Conservation (phyloP, 176 grass and related monocot species). For the Melocanna baccifera region DNA sequence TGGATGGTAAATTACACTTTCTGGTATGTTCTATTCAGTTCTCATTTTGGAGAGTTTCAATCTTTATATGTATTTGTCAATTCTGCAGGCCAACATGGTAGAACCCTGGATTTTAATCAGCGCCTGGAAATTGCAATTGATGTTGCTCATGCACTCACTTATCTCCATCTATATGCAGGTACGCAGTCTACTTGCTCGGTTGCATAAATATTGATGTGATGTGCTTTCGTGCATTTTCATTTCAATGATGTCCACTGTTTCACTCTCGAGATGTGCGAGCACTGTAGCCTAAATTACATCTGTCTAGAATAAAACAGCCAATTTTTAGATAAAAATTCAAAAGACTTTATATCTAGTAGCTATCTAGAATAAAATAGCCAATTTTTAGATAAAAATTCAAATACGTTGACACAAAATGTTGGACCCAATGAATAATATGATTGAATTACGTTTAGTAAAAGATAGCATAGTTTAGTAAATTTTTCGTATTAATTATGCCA, state of each 20-base stretch:
- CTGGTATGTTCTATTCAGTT: background rate
- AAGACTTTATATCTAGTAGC: background rate
- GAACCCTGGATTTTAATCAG: constrained; percentile 86
- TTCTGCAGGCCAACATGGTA: constrained; percentile 70
- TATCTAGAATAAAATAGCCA: background rate
- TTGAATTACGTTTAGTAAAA: background rate
- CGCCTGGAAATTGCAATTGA: constrained; percentile 97
- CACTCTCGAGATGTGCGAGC: background rate
- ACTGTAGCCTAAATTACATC: background rate
- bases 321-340: background rate
- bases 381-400: background rate
- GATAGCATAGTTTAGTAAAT: background rate
- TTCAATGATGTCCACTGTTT: background rate
- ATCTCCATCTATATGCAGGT: constrained; percentile 99
- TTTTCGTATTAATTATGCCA: background rate
- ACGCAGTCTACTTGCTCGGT: background rate
- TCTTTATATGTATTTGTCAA: constrained; percentile 22
- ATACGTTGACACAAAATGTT: background rate
- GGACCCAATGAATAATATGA: background rate
- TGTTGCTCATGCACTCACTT: constrained; percentile 92
- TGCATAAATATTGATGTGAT: background rate
- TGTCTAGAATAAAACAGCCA: background rate
- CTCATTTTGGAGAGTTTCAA: background rate
- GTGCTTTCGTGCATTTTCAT: background rate
- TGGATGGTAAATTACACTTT: constrained; percentile 72